Percentiles rank a stretch among this genome's conserved stretches.
Evolutionary conservation across 768 basidiomycete genomes (phyloP).

Genomic region (Gymnopilus junonius): DNA sequence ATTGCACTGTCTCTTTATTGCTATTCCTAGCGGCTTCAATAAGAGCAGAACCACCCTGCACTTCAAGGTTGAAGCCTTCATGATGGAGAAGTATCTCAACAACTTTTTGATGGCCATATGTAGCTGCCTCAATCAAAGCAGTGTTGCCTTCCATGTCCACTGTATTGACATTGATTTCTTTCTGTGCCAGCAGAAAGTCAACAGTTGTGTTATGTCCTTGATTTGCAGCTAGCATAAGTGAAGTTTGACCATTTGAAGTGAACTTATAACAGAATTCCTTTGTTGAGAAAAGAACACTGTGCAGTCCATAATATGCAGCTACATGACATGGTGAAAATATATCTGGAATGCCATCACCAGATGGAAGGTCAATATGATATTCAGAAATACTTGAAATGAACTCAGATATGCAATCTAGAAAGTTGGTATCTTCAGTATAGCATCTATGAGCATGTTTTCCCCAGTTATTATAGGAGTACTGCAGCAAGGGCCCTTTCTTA

Average conservation of each 20-base stretch:
- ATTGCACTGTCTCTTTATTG: too few species aligned
- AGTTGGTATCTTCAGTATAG: too few species aligned
- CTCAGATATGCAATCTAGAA: too few species aligned
- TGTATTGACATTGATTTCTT: neutral
- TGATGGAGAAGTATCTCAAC: neutral
- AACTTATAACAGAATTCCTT: neutral
- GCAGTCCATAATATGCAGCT: neutral
- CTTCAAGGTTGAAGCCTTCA: neutral
- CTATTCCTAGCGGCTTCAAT: neutral
- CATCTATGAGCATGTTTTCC: neutral
- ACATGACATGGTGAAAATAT: neutral
- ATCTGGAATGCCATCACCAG: neutral
- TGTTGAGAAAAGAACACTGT: neutral
- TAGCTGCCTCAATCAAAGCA: neutral
- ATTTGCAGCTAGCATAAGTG: neutral
- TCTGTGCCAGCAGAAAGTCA: neutral
- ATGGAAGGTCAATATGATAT: neutral
- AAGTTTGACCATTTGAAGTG: neutral
- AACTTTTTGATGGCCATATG: neutral
- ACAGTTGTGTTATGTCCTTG: neutral
- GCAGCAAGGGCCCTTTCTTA: neutral
- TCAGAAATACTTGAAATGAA: neutral
- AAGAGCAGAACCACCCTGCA: neutral
- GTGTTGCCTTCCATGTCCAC: neutral
- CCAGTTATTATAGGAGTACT: neutral